phyloP scores from a whole-genome alignment of 208 protist genomes.

The Leishmania tropica region DNA sequence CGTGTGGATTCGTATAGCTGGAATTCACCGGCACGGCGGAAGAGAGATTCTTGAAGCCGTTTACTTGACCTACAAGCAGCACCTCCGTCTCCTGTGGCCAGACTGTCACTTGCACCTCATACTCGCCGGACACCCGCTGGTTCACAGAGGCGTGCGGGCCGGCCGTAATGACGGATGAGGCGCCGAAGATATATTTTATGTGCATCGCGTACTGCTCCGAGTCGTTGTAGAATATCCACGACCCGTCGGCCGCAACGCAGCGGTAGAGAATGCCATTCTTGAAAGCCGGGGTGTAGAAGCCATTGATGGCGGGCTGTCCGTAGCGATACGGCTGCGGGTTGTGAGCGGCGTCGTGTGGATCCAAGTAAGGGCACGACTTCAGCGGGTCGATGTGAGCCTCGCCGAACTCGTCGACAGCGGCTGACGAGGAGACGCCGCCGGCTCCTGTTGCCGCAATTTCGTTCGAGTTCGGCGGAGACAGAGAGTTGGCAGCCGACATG shows the following conservation, averaged over 20 bases:
- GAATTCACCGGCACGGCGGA: constrained; percentile 27
- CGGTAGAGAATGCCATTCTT: constrained; percentile 51
- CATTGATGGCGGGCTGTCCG: constrained; percentile 18
- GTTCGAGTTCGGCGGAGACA: constrained; percentile 22
- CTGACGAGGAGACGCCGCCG: constrained; percentile 18
- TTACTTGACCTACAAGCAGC: constrained; percentile 44
- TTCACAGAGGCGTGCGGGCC: constrained; percentile 22
- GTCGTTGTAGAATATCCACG: constrained; percentile 84
- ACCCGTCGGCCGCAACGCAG: constrained; percentile 36
- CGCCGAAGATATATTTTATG: constrained; percentile 52
- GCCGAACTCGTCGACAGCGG: constrained; percentile 59
- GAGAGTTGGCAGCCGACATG: constrained; percentile 12
- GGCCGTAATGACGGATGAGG: constrained; percentile 30
- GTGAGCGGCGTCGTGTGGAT: background rate
- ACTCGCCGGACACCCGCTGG: constrained; percentile 24
- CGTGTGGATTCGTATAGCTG: constrained; percentile 33
- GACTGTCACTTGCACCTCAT: constrained; percentile 32
- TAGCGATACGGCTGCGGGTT: constrained; percentile 22
- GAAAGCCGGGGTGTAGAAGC: constrained; percentile 31
- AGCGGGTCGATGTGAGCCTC: constrained; percentile 39
- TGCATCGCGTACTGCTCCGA: constrained; percentile 58
- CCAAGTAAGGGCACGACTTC: constrained; percentile 33
- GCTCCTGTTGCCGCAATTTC: background rate
- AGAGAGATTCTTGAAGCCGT: constrained; percentile 39
- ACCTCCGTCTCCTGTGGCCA: constrained; percentile 58